Percentiles rank a stretch among this genome's conserved stretches.
Evolutionary conservation across 2,329 filamentous ascomycete genomes (phyloP).

Genomic region (Diaporthe sp.): DNA sequence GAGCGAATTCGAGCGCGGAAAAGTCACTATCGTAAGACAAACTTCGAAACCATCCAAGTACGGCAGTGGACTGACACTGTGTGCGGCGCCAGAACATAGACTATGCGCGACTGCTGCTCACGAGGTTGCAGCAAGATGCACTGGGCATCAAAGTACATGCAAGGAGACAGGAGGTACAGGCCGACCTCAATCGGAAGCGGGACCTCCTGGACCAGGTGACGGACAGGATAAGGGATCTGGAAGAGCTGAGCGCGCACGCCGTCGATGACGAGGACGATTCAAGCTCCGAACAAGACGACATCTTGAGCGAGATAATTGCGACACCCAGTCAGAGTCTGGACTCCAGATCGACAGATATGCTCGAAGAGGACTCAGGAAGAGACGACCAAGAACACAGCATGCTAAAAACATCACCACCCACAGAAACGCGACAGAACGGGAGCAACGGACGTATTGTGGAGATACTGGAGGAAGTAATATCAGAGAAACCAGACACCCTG

Average conservation of each 20-base stretch:
- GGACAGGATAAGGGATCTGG: constrained; percentile 74
- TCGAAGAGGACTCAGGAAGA: constrained; percentile 38
- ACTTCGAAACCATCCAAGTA: background rate
- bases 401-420: constrained; percentile 16
- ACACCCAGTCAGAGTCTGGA: constrained; percentile 65
- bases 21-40: constrained; percentile 61
- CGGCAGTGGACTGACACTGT: constrained; percentile 26
- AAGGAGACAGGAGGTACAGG: constrained; percentile 70
- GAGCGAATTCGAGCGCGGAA: constrained; percentile 74
- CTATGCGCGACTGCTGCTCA: constrained; percentile 75
- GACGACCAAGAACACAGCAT: constrained; percentile 27
- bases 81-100: constrained; percentile 70
- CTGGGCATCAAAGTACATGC: constrained; percentile 66
- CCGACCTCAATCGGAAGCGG: constrained; percentile 72
- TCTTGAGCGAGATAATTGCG: constrained; percentile 64
- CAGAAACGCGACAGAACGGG: background rate
- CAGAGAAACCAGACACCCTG: constrained; percentile 36
- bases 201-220: constrained; percentile 73
- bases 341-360: constrained; percentile 44
- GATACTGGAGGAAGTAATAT: constrained; percentile 25
- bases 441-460: constrained; percentile 22
- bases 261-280: constrained; percentile 52
- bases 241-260: constrained; percentile 62
- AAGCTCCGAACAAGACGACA: constrained; percentile 66
- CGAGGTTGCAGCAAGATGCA: constrained; percentile 77